Conservation (phyloP, 2,329 filamentous ascomycete species). For the Monilinia fructigena region DNA sequence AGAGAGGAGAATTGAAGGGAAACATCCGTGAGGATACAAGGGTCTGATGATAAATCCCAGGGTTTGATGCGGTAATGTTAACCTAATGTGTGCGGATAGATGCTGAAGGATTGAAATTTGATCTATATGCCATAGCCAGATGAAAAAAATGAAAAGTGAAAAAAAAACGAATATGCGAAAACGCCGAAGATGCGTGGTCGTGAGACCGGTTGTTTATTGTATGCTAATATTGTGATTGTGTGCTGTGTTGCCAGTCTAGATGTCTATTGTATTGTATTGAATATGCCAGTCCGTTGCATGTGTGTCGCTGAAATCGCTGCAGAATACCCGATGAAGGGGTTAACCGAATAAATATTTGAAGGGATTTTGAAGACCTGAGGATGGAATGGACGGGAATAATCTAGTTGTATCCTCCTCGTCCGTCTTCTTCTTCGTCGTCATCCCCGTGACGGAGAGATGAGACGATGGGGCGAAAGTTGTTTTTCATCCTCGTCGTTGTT, state of each 20-base stretch:
- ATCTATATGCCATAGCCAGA: too few species aligned
- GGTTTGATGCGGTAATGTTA: not conserved
- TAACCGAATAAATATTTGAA: not conserved
- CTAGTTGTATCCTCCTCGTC: constrained; percentile 38
- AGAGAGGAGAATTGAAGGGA: not conserved
- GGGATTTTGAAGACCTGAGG: not conserved
- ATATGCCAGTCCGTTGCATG: not conserved
- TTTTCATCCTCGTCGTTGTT: constrained; percentile 23
- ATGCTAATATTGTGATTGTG: not conserved
- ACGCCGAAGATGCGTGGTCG: constrained; percentile 7
- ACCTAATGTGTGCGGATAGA: too few species aligned
- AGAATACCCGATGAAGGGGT: constrained; percentile 5
- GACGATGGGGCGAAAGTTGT: constrained; percentile 21
- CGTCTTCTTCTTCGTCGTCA: constrained; percentile 39
- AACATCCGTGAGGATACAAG: not conserved
- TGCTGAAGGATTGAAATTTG: not conserved
- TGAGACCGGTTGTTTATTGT: constrained; percentile 4
- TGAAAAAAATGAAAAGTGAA: not conserved
- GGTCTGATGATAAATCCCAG: not conserved
- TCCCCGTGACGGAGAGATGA: constrained; percentile 26
- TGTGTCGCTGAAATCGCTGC: not conserved
- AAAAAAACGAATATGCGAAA: not conserved
- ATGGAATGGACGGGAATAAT: not conserved
- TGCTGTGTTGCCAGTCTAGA: constrained; percentile 15
- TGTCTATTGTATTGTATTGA: not conserved